These are phyloP conservation scores for Ustilago loliicola DNA, from an alignment of 1,284 basidiomycete genomes.

Conservation along the genomic window DNA sequence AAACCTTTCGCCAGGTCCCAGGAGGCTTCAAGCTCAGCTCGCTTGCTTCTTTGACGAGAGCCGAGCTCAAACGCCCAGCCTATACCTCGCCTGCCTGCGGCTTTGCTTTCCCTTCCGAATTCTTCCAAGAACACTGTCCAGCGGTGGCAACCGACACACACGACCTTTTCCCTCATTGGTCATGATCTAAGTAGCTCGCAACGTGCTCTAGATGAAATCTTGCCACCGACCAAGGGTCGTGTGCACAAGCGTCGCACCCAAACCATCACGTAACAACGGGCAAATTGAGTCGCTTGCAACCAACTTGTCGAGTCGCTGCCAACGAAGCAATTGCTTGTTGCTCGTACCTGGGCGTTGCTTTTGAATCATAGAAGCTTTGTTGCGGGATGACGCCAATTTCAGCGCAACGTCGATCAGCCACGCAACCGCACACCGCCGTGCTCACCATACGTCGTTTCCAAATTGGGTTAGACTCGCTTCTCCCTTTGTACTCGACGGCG, in stretches of 20 bases:
- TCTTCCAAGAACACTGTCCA: slow-evolving; percentile 1
- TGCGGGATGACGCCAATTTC: slow-evolving; percentile 9
- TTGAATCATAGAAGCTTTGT: neutral
- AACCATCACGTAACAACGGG: neutral
- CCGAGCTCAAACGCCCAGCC: neutral
- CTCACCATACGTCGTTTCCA: neutral
- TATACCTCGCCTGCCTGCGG: neutral
- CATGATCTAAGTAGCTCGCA: slow-evolving; percentile 8
- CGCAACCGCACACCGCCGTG: neutral
- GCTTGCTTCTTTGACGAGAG: slow-evolving; percentile 12
- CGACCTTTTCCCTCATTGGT: too few species aligned
- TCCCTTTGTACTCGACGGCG: neutral
- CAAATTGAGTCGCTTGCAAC: too few species aligned
- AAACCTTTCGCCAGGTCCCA: neutral
- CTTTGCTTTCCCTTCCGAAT: neutral
- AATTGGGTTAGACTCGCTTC: neutral
- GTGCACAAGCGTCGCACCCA: too few species aligned
- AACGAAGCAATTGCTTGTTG: too few species aligned
- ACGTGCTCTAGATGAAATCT: slow-evolving; percentile 2
- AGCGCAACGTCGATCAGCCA: slow-evolving; percentile 11
- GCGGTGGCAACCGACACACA: neutral
- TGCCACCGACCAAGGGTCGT: too few species aligned
- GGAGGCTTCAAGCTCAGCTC: slow-evolving; percentile 18
- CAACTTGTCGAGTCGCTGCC: too few species aligned
- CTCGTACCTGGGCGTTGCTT: neutral